Percentiles rank a stretch among this genome's conserved stretches.
Conservation (phyloP, 306 rosid genomes). For the Cyamopsis tetragonoloba region DNA sequence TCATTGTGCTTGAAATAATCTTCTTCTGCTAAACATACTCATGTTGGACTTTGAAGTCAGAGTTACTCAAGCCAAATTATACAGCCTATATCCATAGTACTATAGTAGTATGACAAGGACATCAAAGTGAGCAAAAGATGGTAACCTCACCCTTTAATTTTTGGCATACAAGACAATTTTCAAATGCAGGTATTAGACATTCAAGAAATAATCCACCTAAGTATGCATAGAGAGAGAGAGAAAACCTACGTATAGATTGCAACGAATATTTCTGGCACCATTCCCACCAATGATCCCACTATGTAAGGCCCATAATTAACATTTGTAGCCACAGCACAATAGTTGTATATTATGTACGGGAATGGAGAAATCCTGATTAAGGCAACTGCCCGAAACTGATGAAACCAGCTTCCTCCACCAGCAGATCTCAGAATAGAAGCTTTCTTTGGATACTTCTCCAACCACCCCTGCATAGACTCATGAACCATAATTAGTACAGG, state of each 20-base stretch:
- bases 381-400: slow-evolving; percentile 89
- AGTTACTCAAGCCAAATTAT: slow-evolving; percentile 7
- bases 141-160: not conserved
- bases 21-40: slow-evolving; percentile 10
- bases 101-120: not conserved
- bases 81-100: not conserved
- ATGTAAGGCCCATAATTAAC: slow-evolving; percentile 90
- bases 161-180: not conserved
- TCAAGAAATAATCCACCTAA: not conserved
- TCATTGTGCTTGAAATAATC: not conserved
- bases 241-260: slow-evolving; percentile 83
- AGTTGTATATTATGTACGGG: slow-evolving; percentile 84
- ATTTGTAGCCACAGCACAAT: slow-evolving; percentile 93
- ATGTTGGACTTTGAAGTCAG: not conserved
- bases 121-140: not conserved
- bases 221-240: slow-evolving; percentile 21
- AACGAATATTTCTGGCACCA: slow-evolving; percentile 92
- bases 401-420: slow-evolving; percentile 93
- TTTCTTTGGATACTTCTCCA: slow-evolving; percentile 85
- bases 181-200: slow-evolving; percentile 4
- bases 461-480: slow-evolving; percentile 68
- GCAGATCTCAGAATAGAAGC: slow-evolving; percentile 83
- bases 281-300: slow-evolving; percentile 84
- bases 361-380: slow-evolving; percentile 95
- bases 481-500: not conserved